Base-by-base conservation (phyloP, 768 basidiomycete genomes). In the Rubroboletus pulcherrimus region DNA sequence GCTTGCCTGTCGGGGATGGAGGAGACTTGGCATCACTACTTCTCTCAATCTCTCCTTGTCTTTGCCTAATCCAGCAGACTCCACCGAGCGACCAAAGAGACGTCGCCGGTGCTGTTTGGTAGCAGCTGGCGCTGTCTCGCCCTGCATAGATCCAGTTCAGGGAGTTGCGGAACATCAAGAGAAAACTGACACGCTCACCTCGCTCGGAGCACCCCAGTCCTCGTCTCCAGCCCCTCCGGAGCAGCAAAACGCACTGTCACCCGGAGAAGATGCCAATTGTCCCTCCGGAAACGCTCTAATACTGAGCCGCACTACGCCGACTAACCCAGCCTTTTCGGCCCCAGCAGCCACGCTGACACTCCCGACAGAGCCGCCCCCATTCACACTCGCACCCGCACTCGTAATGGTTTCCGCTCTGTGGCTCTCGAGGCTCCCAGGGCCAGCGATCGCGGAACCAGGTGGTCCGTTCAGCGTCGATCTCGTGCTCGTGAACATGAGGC, bases 191-290 rank as follows among this genome's bases (percentile, higher is more conserved):
- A 21, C 43, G 73, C 82, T 52, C 60, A 89, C 90, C 66, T 92
- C 91, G 66, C 89, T 91, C 69, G 24, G n/a, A n/a, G n/a, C 77
- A 64, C 74, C 69, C 63, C 82, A 66, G 57, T 89, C 87, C 12
- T 84, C 85, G 5, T 72, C 74, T 31, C 55, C 67, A 5, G 62
- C 31, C 66, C 66, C 24, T 73, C 70, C 7, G 56, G 41, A 4
- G 17, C 29, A 38, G 77, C 78, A n/a, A 87, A 69, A n/a, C 24
- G 4, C 7, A 80, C 79, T 73, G 58, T 88, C 88, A 56, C 84
- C 87, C 0, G 86, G 83, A n/a, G n/a, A n/a, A n/a, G n/a, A n/a
- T n/a, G n/a, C n/a, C n/a, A n/a, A n/a, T n/a, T n/a, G n/a, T n/a
- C n/a, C n/a, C n/a, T 86, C 82, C 5, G 83, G 77, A 17, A 61